These are phyloP conservation scores for Suhomyces guaymorum DNA, from an alignment of 1,139 yeast genomes.

Conservation along the genomic window DNA sequence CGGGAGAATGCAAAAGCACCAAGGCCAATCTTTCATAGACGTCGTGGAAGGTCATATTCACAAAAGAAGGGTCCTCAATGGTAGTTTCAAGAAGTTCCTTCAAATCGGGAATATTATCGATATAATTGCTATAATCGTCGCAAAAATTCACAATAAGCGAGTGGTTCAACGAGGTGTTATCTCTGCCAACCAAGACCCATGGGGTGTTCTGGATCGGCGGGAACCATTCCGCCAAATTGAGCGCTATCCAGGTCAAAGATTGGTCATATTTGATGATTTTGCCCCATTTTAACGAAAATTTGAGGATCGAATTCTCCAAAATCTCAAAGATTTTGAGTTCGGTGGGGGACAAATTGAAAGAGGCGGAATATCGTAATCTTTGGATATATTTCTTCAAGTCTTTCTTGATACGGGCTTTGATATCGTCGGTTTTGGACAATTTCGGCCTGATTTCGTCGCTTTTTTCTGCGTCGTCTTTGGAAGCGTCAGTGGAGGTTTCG, in stretches of 20 bases:
- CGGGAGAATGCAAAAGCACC: slow-evolving; percentile 74
- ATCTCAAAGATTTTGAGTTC: slow-evolving; percentile 58
- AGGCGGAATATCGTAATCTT: slow-evolving; percentile 28
- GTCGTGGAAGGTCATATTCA: slow-evolving; percentile 57
- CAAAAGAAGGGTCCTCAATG: slow-evolving; percentile 29
- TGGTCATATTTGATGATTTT: slow-evolving; percentile 73
- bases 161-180: slow-evolving; percentile 25
- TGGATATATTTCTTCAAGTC: slow-evolving; percentile 58
- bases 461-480: no score
- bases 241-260: slow-evolving; percentile 84
- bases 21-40: slow-evolving; percentile 75
- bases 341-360: slow-evolving; percentile 28
- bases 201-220: slow-evolving; percentile 58
- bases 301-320: slow-evolving; percentile 60
- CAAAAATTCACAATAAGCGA: slow-evolving; percentile 41
- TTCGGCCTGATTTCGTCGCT: slow-evolving; percentile 3
- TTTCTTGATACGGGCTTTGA: slow-evolving; percentile 40
- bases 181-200: slow-evolving; percentile 48
- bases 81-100: slow-evolving; percentile 27
- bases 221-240: slow-evolving; percentile 87
- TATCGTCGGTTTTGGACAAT: slow-evolving; percentile 20
- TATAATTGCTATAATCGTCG: slow-evolving; percentile 51
- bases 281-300: slow-evolving; percentile 79
- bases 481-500: background rate
- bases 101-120: slow-evolving; percentile 35